Evolutionary conservation across 345 rosid genomes (phyloP), one percentile per base, ranked within the genome.

Genomic region (Aquilaria malaccensis): DNA sequence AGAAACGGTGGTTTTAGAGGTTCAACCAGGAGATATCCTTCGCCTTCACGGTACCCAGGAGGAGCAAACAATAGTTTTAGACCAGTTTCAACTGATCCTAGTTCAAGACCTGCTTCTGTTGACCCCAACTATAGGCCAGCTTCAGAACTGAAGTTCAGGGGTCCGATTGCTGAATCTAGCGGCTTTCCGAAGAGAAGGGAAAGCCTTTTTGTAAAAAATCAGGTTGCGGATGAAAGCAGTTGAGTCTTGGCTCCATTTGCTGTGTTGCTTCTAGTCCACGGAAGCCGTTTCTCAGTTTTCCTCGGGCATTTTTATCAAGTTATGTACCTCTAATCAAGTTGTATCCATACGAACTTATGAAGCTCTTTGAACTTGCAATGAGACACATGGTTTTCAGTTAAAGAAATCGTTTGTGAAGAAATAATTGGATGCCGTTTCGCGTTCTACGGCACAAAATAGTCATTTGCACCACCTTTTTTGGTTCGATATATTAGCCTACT

Each of bases 131-230:
- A 72, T 51, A 78, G 96, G 78, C 43, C 43, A 47, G 60, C 73
- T 22, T 54, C 85, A 0, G 88, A 88, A 69, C 76, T 86, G 50
- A 91, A 82, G 55, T 84, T 58, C 54, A 76, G 97, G 64, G 94
- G 82, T 30, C 50, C 88, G 32, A 43, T 76, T 11, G 63, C 89
- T 59, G 96, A 89, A 70, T 56, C 87, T 30, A 10, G 83, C 2
- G 86, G 84, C 52, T 81, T 75, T 68, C 56, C 85, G 45, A 79
- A 87, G 52, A 81, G 94, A 77, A 83, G 93, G 62, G 93, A 83
- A 74, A 64, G 74, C 56, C 45, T 85, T 6, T 85, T 55, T 61
- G 83, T 59, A 60, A 79, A 80, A 79, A 83, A 67, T 74, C 81
- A 83, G 78, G 84, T 58, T 55, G 80, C 70, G 45, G 86, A 87